Evolutionary conservation across 2,329 filamentous ascomycete genomes (phyloP), one percentile per base, ranked within the genome.

Genomic region (Fusarium subtropicale): DNA sequence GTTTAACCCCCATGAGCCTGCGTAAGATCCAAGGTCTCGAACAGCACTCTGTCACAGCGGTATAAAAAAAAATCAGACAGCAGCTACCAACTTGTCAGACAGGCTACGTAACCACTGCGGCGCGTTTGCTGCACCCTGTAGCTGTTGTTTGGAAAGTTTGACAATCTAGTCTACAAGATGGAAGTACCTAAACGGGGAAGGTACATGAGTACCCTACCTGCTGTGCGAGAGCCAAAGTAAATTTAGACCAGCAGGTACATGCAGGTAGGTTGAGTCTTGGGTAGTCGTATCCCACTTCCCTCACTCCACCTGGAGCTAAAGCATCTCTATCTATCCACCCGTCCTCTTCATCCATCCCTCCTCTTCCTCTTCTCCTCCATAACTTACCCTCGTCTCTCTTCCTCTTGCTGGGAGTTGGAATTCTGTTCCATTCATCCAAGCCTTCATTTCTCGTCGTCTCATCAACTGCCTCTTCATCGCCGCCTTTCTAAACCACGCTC

Each of bases 391-490:
- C 57, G 56, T 75, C 72, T 73, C 66, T 75, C 75, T 71, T 73
- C 68, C 65, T 66, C 66, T 72, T 74, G 67, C 64, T 57, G 71
- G 75, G 76, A 79, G 77, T 76, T 79, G 78, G 74, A 79, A 76
- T 74, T 72, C 65, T 72, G 42, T 76, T 78, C 75, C 79, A 78
- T 78, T 80, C 81, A 85, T 81, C 81, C 66, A 60, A 59, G 77
- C 78, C 74, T 78, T 79, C 76, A 78, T 78, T 82, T 82, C 78
- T 77, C 72, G 71, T 75, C 79, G 74, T 76, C 76, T 76, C 76
- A 76, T 71, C 77, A 79, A 78, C 79, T 77, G 72, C 72, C 72
- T 69, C 71, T 75, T 74, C 74, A 75, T 76, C 77, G 71, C 71
- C 74, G 69, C 74, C 71, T 76, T 75, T 78, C 75, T 58, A 74